These are phyloP conservation scores for Tuber magnatum DNA, from an alignment of 495 filamentous ascomycete species.

Conservation along the genomic window DNA sequence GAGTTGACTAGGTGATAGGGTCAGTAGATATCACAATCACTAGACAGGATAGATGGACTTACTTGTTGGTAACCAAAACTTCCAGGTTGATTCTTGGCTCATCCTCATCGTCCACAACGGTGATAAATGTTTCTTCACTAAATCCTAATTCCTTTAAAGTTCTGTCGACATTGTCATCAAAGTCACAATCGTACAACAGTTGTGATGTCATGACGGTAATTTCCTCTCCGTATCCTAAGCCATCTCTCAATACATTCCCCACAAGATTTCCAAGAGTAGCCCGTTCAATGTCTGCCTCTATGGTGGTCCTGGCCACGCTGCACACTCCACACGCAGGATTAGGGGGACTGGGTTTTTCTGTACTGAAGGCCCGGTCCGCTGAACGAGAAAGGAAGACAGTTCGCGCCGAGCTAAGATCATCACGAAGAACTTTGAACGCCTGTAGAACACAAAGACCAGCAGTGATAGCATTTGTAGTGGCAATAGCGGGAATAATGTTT, in stretches of 20 bases:
- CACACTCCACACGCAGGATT: constrained; percentile 78
- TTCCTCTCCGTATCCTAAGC: constrained; percentile 78
- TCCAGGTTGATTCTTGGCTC: constrained; percentile 74
- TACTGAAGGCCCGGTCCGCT: constrained; percentile 63
- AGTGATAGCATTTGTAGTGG: constrained; percentile 95
- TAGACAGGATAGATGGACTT: constrained; percentile 10
- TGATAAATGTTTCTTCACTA: constrained; percentile 67
- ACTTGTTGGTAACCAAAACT: constrained; percentile 48
- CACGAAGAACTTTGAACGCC: constrained; percentile 79
- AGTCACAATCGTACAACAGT: constrained; percentile 76
- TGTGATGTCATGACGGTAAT: constrained; percentile 66
- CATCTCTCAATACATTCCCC: constrained; percentile 57
- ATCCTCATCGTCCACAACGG: constrained; percentile 74
- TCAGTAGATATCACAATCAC: constrained; percentile 22
- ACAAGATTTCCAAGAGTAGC: constrained; percentile 80
- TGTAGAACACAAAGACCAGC: constrained; percentile 89
- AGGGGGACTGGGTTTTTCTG: constrained; percentile 65
- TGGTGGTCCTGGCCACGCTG: constrained; percentile 58
- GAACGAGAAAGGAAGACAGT: constrained; percentile 69
- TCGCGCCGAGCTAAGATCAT: constrained; percentile 49
- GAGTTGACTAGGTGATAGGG: constrained; percentile 38
- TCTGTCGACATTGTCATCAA: constrained; percentile 76
- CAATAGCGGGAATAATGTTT: constrained; percentile 97
- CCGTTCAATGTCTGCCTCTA: constrained; percentile 61
- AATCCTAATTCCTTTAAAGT: constrained; percentile 71